Base-by-base conservation (phyloP, 768 basidiomycete genomes). In the Lentinula guzmanii region DNA sequence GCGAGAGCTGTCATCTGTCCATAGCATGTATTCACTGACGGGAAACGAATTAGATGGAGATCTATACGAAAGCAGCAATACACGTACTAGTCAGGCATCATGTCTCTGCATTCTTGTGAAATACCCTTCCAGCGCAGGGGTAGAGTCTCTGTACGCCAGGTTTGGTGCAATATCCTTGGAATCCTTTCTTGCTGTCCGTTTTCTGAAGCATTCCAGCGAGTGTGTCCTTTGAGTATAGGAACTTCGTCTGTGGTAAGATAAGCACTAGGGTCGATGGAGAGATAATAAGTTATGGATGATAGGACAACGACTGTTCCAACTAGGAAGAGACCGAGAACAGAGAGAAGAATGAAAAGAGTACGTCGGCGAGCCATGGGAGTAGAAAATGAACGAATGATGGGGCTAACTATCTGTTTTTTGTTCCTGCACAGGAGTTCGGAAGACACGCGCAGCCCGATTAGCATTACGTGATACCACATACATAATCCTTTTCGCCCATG, bases 1-100 rank as follows among this genome's bases (percentile, higher is more conserved):
- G 65, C 94, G 87, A 15, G 97, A 92, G 63, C 82, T 78, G 7
- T 86, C 90, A 72, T 99, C 97, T 13, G 97, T 98, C 97, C 97
- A 99, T 10, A 99, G 82, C 80, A 87, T 95, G 79, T 98, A 97
- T 71, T 98, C 86, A 71, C 95, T 98, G 61, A 18, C 63, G 28
- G 8, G 60, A 34, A 65, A 69, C 50, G 58, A 41, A 60, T 21
- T 63, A 62, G 63, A 53, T 61, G 61, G 62, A 45, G 56, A 61
- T 61, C 37, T 48, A 28, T 43, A 62, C 59, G 55, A 48, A 39
- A 55, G 58, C 60, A 8, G 31, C 56, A 61, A 45, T 60, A 56
- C 60, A 85, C 95, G 68, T 72, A 97, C 95, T 97, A 99, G 81
- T 97, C 95, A 5, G 92, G 84, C 87, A 95, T 95, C 81, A 97